These are phyloP conservation scores for Diaporthe ilicicola DNA, from an alignment of 2,329 filamentous ascomycete genomes.

Conservation along the genomic window DNA sequence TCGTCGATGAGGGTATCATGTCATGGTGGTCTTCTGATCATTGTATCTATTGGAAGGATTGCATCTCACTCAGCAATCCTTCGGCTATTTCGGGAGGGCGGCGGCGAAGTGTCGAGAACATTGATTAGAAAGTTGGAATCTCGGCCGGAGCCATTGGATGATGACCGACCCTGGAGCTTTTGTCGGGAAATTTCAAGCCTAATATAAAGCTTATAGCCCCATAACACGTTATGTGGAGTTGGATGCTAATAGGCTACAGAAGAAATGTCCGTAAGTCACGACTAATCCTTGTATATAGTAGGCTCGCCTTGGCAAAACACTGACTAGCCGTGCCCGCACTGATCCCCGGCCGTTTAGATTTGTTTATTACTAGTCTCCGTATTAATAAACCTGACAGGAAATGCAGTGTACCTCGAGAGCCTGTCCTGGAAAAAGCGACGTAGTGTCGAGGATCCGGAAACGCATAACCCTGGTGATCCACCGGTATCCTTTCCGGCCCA, in stretches of 20 bases:
- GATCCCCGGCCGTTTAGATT: background rate
- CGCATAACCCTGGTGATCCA: conserved; percentile 1
- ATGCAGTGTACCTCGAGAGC: background rate
- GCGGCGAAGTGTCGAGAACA: background rate
- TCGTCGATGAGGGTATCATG: background rate
- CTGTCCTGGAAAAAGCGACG: background rate
- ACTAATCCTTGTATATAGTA: background rate
- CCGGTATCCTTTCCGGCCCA: background rate
- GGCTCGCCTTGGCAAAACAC: background rate
- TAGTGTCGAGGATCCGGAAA: too few relatives aligned
- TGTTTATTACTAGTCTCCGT: background rate
- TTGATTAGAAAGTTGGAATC: background rate
- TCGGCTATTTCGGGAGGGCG: background rate
- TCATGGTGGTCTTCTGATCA: background rate
- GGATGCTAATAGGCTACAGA: background rate
- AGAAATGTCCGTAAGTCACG: background rate
- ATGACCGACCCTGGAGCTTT: background rate
- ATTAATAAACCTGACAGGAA: background rate
- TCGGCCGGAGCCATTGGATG: background rate
- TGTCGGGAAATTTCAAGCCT: conserved; percentile 24
- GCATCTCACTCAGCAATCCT: background rate
- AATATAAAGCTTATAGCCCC: conserved; percentile 15
- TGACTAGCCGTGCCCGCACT: background rate
- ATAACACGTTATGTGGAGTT: background rate
- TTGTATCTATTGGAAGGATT: background rate